Evolutionary conservation across 495 filamentous ascomycete species (phyloP), one percentile per base, ranked within the genome.

Genomic region (Aspergillus homomorphus): DNA sequence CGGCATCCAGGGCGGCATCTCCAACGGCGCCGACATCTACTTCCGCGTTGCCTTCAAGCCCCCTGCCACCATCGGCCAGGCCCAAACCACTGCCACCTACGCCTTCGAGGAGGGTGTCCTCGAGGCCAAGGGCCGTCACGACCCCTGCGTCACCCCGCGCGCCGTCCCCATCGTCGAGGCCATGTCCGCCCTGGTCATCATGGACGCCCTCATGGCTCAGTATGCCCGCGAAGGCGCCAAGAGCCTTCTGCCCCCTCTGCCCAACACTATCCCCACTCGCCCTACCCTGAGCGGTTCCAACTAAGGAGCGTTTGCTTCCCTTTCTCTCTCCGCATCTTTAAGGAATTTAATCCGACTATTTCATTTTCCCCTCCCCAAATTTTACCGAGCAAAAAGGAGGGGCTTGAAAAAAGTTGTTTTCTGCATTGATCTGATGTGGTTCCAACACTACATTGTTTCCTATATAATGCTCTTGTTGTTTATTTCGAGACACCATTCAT

Each of bases 31-130:
- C 20, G 87, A 85, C 26, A 91, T 98, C 75, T 98, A 93, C 81
- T 98, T 98, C 84, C 87, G 88, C 46, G 85, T 97, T 23, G 94
- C 83, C 15, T 98, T 98, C 85, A 98, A 98, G 78, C 89, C 93
- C 1, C 85, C 94, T 8, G 94, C 94, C 9, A 98, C 94, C 9
- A 98, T 98, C 68, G 91, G 91, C 33, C 89, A 93, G 76, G 90
- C 90, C 22, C 94, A 98, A 76, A 76, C 77, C 20, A 98, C 95
- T 4, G 87, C 89, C 14, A 86, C 85, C 1, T 98, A 96, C 73
- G 86, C 84, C 54, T 83, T 86, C 7, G 77, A 79, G 16, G 85
- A 89, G 57, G 94, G 94, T 45, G 69, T 88, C 12, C 77, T 98
- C 12, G 92, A 92, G 56, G 94, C 94, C 43, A 98, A 98, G 82